phyloP scores from a whole-genome alignment of 441 rosid genomes.

The Corymbia calophylla region DNA sequence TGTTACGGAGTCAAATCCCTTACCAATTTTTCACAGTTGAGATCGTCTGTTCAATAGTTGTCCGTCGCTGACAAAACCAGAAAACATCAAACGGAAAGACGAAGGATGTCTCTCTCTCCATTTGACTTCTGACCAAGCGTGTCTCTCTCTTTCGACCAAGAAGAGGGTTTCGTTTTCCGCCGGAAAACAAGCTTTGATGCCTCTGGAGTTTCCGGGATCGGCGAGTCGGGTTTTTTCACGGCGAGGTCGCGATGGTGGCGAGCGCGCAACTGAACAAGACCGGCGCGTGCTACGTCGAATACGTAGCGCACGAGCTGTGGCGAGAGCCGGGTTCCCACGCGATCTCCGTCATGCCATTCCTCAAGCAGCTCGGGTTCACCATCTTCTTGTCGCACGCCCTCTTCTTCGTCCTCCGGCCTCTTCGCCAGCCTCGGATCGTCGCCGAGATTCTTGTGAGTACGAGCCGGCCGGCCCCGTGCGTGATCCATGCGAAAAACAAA shows the following conservation, averaged over 20 bases:
- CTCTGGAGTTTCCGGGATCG: background rate
- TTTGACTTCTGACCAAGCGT: background rate
- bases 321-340: background rate
- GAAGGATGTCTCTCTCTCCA: background rate
- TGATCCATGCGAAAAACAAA: too few relatives aligned
- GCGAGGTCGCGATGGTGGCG: background rate
- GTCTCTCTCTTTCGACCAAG: background rate
- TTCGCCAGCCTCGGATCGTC: background rate
- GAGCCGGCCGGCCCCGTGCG: background rate
- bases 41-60: background rate
- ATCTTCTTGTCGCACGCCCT: background rate
- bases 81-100: background rate
- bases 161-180: background rate
- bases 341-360: background rate
- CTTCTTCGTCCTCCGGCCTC: background rate
- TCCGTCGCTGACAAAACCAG: background rate
- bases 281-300: rapidly evolving
- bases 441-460: background rate
- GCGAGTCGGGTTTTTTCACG: background rate
- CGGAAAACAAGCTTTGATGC: background rate
- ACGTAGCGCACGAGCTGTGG: background rate
- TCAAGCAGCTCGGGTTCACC: background rate
- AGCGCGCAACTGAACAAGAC: background rate
- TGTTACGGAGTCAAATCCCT: background rate
- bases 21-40: background rate